Conservation (phyloP, 352 stramenopile genomes). For the Phytophthora pini region DNA sequence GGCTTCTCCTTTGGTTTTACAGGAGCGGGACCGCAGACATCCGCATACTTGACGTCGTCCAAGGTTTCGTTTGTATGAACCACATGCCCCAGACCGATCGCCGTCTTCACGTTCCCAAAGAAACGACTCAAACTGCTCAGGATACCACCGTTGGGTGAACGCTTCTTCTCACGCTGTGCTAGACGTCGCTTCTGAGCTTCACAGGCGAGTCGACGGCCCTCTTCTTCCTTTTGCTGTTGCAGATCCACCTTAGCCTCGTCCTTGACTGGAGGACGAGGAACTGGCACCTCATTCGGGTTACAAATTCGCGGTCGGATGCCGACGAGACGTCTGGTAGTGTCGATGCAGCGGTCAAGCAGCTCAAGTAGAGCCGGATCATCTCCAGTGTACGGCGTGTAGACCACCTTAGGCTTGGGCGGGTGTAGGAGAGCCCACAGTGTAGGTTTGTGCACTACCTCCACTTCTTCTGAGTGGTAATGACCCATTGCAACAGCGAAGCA, state of each 20-base stretch:
- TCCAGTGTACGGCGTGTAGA: slow-evolving; percentile 62
- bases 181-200: slow-evolving; percentile 66
- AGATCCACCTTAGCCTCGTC: slow-evolving; percentile 23
- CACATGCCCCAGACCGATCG: slow-evolving; percentile 48
- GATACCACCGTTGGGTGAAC: slow-evolving; percentile 19
- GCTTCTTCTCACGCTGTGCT: slow-evolving; percentile 38
- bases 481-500: slow-evolving; percentile 71
- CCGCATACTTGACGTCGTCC: slow-evolving; percentile 74
- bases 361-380: slow-evolving; percentile 60
- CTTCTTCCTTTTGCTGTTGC: slow-evolving; percentile 53
- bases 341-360: slow-evolving; percentile 60
- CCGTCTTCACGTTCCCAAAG: slow-evolving; percentile 36
- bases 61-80: slow-evolving; percentile 54
- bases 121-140: slow-evolving; percentile 14
- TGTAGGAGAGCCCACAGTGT: slow-evolving; percentile 37
- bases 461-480: slow-evolving; percentile 56
- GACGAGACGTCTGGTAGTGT: slow-evolving; percentile 56
- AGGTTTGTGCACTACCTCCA: slow-evolving; percentile 55
- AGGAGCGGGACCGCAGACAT: slow-evolving; percentile 52
- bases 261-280: slow-evolving; percentile 19
- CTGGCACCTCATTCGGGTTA: slow-evolving; percentile 54
- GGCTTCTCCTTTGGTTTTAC: slow-evolving; percentile 20
- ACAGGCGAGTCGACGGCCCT: slow-evolving; percentile 69
- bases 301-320: slow-evolving; percentile 56
- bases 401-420: slow-evolving; percentile 45